phyloP scores from a whole-genome alignment of 768 basidiomycete genomes.

The Coprinopsis sp. region DNA sequence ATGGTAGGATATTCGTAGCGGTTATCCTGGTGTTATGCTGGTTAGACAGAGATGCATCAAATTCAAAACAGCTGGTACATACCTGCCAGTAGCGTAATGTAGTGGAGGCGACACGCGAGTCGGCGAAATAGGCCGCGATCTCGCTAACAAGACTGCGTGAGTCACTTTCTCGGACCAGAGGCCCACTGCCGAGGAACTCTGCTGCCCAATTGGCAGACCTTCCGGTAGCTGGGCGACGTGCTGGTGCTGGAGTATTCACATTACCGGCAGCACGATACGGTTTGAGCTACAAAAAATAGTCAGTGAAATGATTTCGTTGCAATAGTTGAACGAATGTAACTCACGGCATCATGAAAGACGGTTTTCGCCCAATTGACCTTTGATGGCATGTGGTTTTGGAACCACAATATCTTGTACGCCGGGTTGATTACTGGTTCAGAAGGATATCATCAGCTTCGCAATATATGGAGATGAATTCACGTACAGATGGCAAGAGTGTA shows the following conservation, averaged over 20 bases:
- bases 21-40: no score
- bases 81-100: conserved; percentile 3
- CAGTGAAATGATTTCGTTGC: no score
- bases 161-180: no score
- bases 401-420: not conserved
- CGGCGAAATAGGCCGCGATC: conserved; percentile 1
- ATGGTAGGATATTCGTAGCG: not conserved
- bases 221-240: not conserved
- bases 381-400: not conserved
- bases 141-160: not conserved
- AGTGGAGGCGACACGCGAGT: not conserved
- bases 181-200: not conserved
- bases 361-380: not conserved
- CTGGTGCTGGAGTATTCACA: not conserved
- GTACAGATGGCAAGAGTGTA: conserved; percentile 23
- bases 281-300: not conserved
- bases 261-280: not conserved
- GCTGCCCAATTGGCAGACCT: not conserved
- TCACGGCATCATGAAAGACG: not conserved
- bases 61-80: no score
- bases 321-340: not conserved
- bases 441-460: no score
- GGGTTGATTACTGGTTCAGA: conserved; percentile 6
- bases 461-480: no score
- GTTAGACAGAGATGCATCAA: no score